A percentile compares a stretch with the other conserved stretches of the same genome.
These are phyloP conservation scores for Mycena indigotica DNA, from an alignment of 768 basidiomycete species.

Conservation along the genomic window DNA sequence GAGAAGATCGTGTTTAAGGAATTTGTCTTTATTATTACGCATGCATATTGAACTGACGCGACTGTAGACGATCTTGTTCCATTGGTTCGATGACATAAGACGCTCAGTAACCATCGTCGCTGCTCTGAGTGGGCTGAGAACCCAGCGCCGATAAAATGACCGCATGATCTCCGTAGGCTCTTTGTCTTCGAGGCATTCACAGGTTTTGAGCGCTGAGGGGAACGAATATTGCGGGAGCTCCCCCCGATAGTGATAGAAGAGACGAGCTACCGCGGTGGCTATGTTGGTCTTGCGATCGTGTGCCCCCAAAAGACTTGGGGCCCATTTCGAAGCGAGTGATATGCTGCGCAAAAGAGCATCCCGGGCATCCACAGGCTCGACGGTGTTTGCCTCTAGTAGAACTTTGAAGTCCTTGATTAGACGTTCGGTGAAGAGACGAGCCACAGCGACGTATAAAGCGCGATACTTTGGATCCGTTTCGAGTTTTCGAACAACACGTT, in stretches of 20 bases:
- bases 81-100: constrained; percentile 61
- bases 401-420: constrained; percentile 51
- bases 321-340: constrained; percentile 71
- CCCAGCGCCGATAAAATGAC: constrained; percentile 58
- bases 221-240: constrained; percentile 24
- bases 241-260: constrained; percentile 46
- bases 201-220: constrained; percentile 36
- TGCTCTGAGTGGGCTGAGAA: constrained; percentile 59
- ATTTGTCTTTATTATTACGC: constrained; percentile 54
- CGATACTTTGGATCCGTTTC: constrained; percentile 49
- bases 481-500: constrained; percentile 44
- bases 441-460: constrained; percentile 63
- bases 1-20: constrained; percentile 58
- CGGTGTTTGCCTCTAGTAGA: constrained; percentile 37
- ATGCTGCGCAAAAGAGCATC: constrained; percentile 42
- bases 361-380: constrained; percentile 35
- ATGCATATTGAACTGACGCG: constrained; percentile 67
- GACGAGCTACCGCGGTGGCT: constrained; percentile 59
- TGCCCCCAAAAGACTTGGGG: constrained; percentile 56
- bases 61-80: constrained; percentile 58
- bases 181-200: constrained; percentile 22
- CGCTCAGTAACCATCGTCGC: constrained; percentile 53
- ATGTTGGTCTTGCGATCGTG: constrained; percentile 71
- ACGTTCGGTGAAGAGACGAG: constrained; percentile 59
- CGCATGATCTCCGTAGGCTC: constrained; percentile 49